Evolutionary conservation across 2,329 filamentous ascomycete species (phyloP).

Genomic region (Fusarium sp.): DNA sequence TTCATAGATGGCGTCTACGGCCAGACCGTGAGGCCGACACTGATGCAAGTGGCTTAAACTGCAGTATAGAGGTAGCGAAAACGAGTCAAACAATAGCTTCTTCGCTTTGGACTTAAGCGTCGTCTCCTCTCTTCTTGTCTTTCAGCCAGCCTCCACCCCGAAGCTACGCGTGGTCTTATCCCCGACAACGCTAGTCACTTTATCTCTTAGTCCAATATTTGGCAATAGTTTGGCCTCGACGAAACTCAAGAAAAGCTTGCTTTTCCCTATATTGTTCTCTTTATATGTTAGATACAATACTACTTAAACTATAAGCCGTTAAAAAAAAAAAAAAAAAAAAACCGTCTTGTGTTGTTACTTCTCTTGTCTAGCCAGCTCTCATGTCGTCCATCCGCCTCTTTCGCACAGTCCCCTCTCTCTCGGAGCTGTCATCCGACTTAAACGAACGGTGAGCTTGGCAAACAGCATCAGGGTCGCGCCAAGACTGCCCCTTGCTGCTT

Average conservation of each 20-base stretch:
- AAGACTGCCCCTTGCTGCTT: not conserved
- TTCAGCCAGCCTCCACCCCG: not conserved
- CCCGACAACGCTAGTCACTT: slow-evolving; percentile 3
- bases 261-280: not conserved
- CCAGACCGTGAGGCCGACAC: not conserved
- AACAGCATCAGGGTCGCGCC: not conserved
- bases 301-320: not conserved
- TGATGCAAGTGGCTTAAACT: not conserved
- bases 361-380: not conserved
- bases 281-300: not conserved
- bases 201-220: slow-evolving; percentile 13
- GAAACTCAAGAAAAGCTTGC: not conserved
- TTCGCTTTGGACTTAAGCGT: slow-evolving; percentile 1
- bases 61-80: not conserved
- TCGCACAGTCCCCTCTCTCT: not conserved
- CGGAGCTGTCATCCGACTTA: not conserved
- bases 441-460: slow-evolving; percentile 5
- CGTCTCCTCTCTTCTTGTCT: slow-evolving; percentile 5
- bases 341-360: not conserved
- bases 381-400: not conserved
- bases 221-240: slow-evolving; percentile 7
- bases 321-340: not conserved
- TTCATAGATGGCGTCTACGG: not conserved
- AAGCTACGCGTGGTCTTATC: not conserved
- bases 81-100: slow-evolving; percentile 7